Base-by-base conservation (phyloP, 2,329 filamentous ascomycete genomes). In the Aureobasidium sp. region DNA sequence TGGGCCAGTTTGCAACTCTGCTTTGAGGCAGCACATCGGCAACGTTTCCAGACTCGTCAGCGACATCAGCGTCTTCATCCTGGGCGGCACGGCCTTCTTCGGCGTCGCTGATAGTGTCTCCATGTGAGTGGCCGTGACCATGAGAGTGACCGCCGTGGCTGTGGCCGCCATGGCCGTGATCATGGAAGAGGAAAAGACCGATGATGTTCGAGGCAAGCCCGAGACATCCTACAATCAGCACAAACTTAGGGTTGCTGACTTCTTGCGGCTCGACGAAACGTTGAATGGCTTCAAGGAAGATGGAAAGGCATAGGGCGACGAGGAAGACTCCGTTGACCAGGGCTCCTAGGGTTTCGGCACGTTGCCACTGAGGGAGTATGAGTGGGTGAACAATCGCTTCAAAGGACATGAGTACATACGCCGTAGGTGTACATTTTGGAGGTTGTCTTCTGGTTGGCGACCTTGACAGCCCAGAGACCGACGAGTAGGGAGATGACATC, bases 281-380 rank as follows among this genome's bases (percentile, higher is more conserved):
- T 70, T 92, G 91, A 64, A 97, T 84, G 17, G 94, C 94, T 76
- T 99, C 94, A 69, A 99, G 86, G 71, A 97, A 89, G 75, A 99
- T 99, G 56, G 93, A 95, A 62, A 99, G 82, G 77, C 94, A 99
- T 9, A 99, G 84, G 8, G 94, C 94, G 71, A 99, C 94, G 48
- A 99, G 82, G 79, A 99, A 99, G 50, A 97, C 93, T 67, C 94
- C 94, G 71, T 99, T 99, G 77, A 97, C 90, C 69, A 97, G 87
- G 52, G 94, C 94, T 71, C 94, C 94, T 6, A 99, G 82, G 12
- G 96, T 97, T 80, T 99, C 94, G 39, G 94, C 94, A 68, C 94
- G 90, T 80, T 97, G 88, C 90, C 92, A 99, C 89, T 93, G 69
- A 9, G 39, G 26, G 20, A 12, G 27, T 26, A 63, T 74, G 46